These are phyloP conservation scores for Lonicera japonica DNA, from an alignment of 129 eudicot genomes.

Conservation along the genomic window DNA sequence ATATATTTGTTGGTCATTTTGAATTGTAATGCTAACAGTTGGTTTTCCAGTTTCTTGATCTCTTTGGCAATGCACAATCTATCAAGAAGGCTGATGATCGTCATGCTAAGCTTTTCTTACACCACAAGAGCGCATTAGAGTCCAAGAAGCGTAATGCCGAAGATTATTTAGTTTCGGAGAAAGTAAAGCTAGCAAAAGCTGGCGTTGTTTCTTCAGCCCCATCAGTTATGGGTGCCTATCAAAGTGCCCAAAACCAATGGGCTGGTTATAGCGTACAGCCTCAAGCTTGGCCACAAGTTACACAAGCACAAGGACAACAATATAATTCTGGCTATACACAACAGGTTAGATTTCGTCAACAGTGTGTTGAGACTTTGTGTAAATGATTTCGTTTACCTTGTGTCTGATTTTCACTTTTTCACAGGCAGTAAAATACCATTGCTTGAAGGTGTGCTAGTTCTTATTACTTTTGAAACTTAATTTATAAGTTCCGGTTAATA, in stretches of 20 bases:
- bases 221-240: constrained; percentile 59
- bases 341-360: constrained; percentile 32
- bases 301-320: constrained; percentile 79
- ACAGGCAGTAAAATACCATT: too few relatives aligned
- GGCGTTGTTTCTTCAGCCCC: constrained; percentile 45
- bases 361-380: neutral
- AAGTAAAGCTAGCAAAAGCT: constrained; percentile 74
- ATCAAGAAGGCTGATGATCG: constrained; percentile 78
- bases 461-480: too few relatives aligned
- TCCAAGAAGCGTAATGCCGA: constrained; percentile 84
- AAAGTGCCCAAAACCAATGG: constrained; percentile 72
- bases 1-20: neutral
- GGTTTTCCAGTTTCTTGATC: constrained; percentile 74
- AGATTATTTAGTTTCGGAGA: constrained; percentile 66
- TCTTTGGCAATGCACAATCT: constrained; percentile 68
- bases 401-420: neutral
- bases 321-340: constrained; percentile 77
- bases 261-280: constrained; percentile 73
- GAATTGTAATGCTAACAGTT: neutral
- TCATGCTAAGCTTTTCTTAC: constrained; percentile 72
- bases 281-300: constrained; percentile 84
- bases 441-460: too few relatives aligned
- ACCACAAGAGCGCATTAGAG: constrained; percentile 52
- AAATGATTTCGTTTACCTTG: constrained; percentile 1
- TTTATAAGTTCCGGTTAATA: too few relatives aligned